These are phyloP conservation scores for Caryopteris hybrid DNA, from an alignment of 305 asterid genomes.

Conservation along the genomic window DNA sequence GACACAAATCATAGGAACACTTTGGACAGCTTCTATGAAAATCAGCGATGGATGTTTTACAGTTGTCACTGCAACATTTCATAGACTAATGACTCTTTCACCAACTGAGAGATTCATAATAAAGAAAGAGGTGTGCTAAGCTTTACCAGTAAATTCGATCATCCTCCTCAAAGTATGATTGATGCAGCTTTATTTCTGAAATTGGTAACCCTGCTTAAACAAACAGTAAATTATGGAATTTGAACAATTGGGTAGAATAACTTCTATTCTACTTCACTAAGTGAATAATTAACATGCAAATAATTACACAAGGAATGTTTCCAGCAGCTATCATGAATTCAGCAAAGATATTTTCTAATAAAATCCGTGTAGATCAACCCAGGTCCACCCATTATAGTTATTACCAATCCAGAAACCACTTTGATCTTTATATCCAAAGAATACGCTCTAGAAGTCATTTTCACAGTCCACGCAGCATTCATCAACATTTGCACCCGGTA, in stretches of 20 bases:
- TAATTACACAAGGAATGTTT: not conserved
- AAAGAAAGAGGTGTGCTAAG: not conserved
- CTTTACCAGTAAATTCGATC: slow-evolving; percentile 59
- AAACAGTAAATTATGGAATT: slow-evolving; percentile 17
- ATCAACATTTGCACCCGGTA: not conserved
- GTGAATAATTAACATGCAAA: not conserved
- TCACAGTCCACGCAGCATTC: not conserved
- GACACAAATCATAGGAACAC: slow-evolving; percentile 64
- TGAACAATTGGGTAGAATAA: slow-evolving; percentile 6
- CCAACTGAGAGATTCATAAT: not conserved
- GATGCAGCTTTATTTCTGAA: slow-evolving; percentile 38
- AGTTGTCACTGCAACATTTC: slow-evolving; percentile 53
- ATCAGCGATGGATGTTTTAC: slow-evolving; percentile 57
- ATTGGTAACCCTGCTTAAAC: slow-evolving; percentile 39
- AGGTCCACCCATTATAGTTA: not conserved
- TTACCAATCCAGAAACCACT: not conserved
- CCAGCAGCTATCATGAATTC: not conserved
- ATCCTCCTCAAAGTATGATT: slow-evolving; percentile 20
- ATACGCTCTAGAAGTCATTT: not conserved
- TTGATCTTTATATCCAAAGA: not conserved
- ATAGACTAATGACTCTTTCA: slow-evolving; percentile 7
- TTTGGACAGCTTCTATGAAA: slow-evolving; percentile 57
- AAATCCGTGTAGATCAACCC: not conserved
- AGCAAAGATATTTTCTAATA: not conserved
- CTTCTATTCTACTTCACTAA: not conserved